Evolutionary conservation across 495 filamentous ascomycete species (phyloP).

Genomic region (Penicillium alfredii): DNA sequence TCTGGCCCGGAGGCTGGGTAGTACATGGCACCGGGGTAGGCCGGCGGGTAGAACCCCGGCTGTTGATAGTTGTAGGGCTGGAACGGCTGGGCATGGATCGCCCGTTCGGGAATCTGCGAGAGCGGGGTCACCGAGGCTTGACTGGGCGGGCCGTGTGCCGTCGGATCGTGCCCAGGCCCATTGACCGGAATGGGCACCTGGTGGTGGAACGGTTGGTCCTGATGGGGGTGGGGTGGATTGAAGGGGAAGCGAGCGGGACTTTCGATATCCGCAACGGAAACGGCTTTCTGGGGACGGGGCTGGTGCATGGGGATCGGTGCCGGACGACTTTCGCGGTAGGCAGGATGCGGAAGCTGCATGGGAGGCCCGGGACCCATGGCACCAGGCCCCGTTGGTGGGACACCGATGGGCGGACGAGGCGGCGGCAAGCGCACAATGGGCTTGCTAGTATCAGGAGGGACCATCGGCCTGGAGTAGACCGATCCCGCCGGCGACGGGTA

Average conservation of each 20-base stretch:
- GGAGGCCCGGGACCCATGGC: constrained; percentile 22
- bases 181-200: constrained; percentile 71
- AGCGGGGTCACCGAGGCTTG: constrained; percentile 83
- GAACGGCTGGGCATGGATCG: constrained; percentile 88
- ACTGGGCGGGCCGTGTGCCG: constrained; percentile 62
- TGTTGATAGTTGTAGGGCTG: constrained; percentile 67
- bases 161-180: constrained; percentile 49
- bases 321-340: constrained; percentile 71
- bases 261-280: constrained; percentile 93
- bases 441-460: constrained; percentile 52
- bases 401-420: constrained; percentile 38
- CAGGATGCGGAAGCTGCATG: constrained; percentile 58
- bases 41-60: constrained; percentile 55
- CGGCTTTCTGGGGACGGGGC: constrained; percentile 87
- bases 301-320: constrained; percentile 87
- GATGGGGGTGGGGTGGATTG: constrained; percentile 65
- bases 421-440: constrained; percentile 87
- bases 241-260: constrained; percentile 67
- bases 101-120: constrained; percentile 90
- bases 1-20: constrained; percentile 43
- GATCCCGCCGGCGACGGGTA: constrained; percentile 74
- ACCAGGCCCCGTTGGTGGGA: constrained; percentile 23
- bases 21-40: constrained; percentile 51
- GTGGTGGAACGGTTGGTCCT: constrained; percentile 83
- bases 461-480: constrained; percentile 60